Evolutionary conservation across 768 basidiomycete species (phyloP).

Genomic region (Termitomyces sp.): DNA sequence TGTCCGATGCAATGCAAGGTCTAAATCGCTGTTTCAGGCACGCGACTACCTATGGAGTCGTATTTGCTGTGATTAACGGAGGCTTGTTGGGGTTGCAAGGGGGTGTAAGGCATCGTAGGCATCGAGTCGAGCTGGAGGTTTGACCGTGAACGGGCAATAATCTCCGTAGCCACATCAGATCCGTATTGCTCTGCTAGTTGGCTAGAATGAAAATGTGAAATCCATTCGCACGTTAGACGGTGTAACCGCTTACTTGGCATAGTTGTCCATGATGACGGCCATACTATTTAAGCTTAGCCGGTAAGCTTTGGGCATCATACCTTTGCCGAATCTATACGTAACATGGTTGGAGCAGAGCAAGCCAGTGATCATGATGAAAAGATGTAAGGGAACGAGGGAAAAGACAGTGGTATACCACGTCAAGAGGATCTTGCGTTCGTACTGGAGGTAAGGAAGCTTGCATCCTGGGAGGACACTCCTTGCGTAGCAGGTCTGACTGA

Average conservation of each 20-base stretch:
- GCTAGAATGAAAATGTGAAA: slow-evolving; percentile 26
- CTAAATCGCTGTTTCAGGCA: slow-evolving; percentile 15
- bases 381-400: slow-evolving; percentile 63
- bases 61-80: slow-evolving; percentile 15
- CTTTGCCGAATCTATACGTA: slow-evolving; percentile 85
- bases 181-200: slow-evolving; percentile 77
- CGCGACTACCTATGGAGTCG: slow-evolving; percentile 19
- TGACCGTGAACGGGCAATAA: slow-evolving; percentile 53
- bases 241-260: slow-evolving; percentile 54
- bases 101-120: slow-evolving; percentile 22
- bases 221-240: neutral
- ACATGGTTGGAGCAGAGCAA: slow-evolving; percentile 80
- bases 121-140: slow-evolving; percentile 38
- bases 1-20: neutral
- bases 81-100: slow-evolving; percentile 7
- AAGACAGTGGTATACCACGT: slow-evolving; percentile 69
- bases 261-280: slow-evolving; percentile 84
- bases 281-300: slow-evolving; percentile 68
- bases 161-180: slow-evolving; percentile 54
- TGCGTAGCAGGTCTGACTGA: slow-evolving; percentile 71
- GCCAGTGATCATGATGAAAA: slow-evolving; percentile 57
- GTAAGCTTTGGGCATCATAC: slow-evolving; percentile 85
- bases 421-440: slow-evolving; percentile 50
- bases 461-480: slow-evolving; percentile 71
- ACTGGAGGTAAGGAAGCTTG: slow-evolving; percentile 58